Conservation (phyloP, 148 eudicot genomes). For the Chenopodium quinoa region DNA sequence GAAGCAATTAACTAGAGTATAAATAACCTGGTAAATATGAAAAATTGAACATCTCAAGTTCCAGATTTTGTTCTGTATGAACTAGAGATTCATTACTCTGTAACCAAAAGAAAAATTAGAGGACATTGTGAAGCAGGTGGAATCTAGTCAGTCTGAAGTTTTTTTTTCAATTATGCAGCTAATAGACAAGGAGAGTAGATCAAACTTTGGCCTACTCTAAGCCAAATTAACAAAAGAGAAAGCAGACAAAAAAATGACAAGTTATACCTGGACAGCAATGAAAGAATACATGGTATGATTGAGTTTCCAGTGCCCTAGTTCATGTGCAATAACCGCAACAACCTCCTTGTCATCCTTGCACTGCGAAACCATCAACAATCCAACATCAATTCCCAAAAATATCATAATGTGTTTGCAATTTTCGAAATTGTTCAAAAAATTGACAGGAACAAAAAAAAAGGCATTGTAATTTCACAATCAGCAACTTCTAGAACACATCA, state of each 20-base stretch:
- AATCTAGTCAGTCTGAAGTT: neutral
- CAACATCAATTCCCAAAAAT: neutral
- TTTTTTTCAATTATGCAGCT: neutral
- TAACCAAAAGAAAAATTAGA: neutral
- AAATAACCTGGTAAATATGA: neutral
- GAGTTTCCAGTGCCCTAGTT: slow-evolving; percentile 99
- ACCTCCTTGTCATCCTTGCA: slow-evolving; percentile 91
- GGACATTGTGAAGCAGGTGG: neutral
- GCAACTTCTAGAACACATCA: neutral
- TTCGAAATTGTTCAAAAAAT: neutral
- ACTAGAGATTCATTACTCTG: neutral
- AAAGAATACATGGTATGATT: slow-evolving; percentile 95
- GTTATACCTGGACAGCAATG: slow-evolving; percentile 87
- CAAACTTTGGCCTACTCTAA: neutral
- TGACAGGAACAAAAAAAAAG: neutral
- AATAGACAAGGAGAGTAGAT: neutral
- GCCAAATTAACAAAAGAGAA: neutral
- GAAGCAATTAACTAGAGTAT: neutral
- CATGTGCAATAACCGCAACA: slow-evolving; percentile 99
- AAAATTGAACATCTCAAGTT: neutral
- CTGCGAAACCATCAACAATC: slow-evolving; percentile 42
- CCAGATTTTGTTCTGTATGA: neutral
- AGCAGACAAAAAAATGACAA: neutral
- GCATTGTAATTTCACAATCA: neutral
- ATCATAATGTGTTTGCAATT: neutral